These are phyloP conservation scores for Fragosphaeria purpurea DNA, from an alignment of 2,329 filamentous ascomycete genomes.

Conservation along the genomic window DNA sequence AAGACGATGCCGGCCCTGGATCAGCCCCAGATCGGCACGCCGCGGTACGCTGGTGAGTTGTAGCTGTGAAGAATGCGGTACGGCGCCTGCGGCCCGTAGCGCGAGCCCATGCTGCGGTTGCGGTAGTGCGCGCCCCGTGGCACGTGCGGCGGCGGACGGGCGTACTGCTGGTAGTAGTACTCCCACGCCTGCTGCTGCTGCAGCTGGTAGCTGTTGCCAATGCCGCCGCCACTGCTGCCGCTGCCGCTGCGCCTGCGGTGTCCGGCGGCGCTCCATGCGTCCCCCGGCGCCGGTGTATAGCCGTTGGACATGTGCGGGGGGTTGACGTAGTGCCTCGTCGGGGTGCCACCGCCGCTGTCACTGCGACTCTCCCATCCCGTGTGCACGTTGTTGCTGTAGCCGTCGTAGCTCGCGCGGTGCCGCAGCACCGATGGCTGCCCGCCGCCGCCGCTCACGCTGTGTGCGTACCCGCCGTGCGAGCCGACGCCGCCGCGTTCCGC, in stretches of 20 bases:
- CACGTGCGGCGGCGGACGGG: slow-evolving; percentile 22
- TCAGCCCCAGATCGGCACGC: slow-evolving; percentile 42
- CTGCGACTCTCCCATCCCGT: slow-evolving; percentile 7
- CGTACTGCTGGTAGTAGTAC: slow-evolving; percentile 24
- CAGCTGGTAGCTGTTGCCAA: neutral
- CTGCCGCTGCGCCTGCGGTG: neutral
- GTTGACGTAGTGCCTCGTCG: neutral
- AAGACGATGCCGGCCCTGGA: too few relatives aligned
- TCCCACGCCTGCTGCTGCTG: slow-evolving; percentile 18
- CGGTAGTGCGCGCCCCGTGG: slow-evolving; percentile 26
- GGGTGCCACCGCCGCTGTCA: neutral
- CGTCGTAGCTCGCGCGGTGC: slow-evolving; percentile 25
- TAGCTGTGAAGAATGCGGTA: slow-evolving; percentile 49
- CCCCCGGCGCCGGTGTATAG: slow-evolving; percentile 7
- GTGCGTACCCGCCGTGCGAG: too few relatives aligned
- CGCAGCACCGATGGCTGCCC: slow-evolving; percentile 14
- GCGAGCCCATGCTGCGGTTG: slow-evolving; percentile 27
- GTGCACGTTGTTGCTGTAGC: slow-evolving; percentile 14
- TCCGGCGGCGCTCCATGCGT: slow-evolving; percentile 8
- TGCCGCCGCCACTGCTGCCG: slow-evolving; percentile 6
- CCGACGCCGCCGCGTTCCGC: too few relatives aligned
- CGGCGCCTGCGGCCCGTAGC: slow-evolving; percentile 22
- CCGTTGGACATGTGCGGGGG: slow-evolving; percentile 5
- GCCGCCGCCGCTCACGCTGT: neutral
- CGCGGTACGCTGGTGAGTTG: slow-evolving; percentile 46